Base-by-base conservation (phyloP, 2,329 filamentous ascomycete species). In the Sordariomycetes sp. region DNA sequence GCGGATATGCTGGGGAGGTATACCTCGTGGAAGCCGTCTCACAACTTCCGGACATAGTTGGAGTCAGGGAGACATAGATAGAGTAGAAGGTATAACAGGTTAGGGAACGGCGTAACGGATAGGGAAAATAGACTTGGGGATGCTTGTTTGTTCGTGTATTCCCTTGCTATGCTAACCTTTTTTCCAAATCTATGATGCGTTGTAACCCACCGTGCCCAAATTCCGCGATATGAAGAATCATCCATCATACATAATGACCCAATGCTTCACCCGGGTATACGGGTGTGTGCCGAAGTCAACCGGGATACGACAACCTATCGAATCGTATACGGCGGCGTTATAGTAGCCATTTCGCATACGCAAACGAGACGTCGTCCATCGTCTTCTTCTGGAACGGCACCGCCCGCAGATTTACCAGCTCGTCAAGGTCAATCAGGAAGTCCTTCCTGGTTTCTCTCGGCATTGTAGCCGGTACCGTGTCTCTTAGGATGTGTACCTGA, bases 351-450 rank as follows among this genome's bases (percentile, higher is more conserved):
- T 86, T 86, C 2, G 83, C 83, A 75, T 97, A 97, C 3, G 88
- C 88, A 93, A 94, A 97, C 62, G 89, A 80, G 64, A 97, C 90
- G 60, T 94, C 81, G 65, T 92, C 84, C 58, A 96, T 74, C 51
- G 93, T 88, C 68, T 83, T 86, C 60, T 86, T 79, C 75, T 97
- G 93, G 64, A 85, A 81, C 65, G 86, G 81, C 56, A 96, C 81
- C 2, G 90, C 90, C 64, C 85, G 87, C 62, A 93, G 85, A 67
- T 96, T 91, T 22, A 90, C 84, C 54, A 99, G 76, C 66, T 97
- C 92, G 60, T 88, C 84, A 37, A 96, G 76, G 68, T 99, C 94
- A 70, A 96, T 89, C 59, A 91, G 72, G 66, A 99, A 97, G 65
- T 97, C 92, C 65, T 86, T 84, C 66, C 87, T 85, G 14, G 95